Evolutionary conservation across 306 rosid species (phyloP).

Genomic region (Trifolium dubium): DNA sequence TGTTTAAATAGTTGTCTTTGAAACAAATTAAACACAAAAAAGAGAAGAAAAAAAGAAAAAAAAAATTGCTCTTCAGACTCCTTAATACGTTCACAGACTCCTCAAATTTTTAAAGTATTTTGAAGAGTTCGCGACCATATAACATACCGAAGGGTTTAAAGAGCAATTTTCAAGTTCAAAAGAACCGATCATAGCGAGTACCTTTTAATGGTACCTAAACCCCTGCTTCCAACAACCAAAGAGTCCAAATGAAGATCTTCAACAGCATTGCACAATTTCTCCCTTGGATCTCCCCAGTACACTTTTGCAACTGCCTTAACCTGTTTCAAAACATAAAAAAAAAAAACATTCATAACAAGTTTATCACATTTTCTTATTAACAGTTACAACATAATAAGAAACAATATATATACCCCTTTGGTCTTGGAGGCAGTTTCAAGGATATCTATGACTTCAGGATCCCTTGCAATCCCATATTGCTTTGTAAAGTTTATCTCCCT

Average conservation of each 20-base stretch:
- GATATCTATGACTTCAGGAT: constrained; percentile 62
- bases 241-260: constrained; percentile 68
- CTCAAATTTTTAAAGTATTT: no score
- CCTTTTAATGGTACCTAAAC: constrained; percentile 74
- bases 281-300: constrained; percentile 89
- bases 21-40: constrained; percentile 12
- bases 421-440: constrained; percentile 58
- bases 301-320: constrained; percentile 74
- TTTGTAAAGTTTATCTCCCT: constrained; percentile 63
- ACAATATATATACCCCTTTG: constrained; percentile 55
- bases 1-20: constrained; percentile 8
- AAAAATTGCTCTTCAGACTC: no score
- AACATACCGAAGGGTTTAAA: no score
- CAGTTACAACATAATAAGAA: not conserved
- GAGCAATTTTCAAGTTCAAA: not conserved
- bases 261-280: constrained; percentile 67
- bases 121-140: no score
- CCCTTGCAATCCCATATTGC: constrained; percentile 77
- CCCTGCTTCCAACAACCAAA: constrained; percentile 81
- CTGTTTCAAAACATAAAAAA: constrained; percentile 40
- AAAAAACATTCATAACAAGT: not conserved
- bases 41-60: no score
- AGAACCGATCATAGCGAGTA: not conserved
- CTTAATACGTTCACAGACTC: no score
- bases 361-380: not conserved